phyloP scores from a whole-genome alignment of 2,329 filamentous ascomycete genomes.

The Diaporthe ilicicola region DNA sequence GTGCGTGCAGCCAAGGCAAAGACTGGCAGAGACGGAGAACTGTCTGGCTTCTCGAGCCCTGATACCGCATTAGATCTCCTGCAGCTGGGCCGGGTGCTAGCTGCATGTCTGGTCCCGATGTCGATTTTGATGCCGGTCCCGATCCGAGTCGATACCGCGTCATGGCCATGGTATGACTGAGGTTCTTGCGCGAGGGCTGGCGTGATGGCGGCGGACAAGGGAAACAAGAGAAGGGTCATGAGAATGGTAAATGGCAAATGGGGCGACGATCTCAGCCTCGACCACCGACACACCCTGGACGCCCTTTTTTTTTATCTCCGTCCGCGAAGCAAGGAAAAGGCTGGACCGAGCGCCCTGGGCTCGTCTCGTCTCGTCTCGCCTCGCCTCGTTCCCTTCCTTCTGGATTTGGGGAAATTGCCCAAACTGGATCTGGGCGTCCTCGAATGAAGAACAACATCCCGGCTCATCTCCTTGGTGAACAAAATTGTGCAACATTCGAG shows the following conservation, averaged over 20 bases:
- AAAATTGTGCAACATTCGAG: conserved; percentile 4
- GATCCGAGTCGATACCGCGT: neutral
- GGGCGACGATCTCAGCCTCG: conserved; percentile 23
- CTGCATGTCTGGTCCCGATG: conserved; percentile 11
- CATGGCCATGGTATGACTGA: neutral
- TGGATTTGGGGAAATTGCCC: conserved; percentile 24
- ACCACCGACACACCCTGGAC: conserved; percentile 14
- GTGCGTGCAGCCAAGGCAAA: conserved; percentile 22
- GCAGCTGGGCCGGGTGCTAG: conserved; percentile 20
- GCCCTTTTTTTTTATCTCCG: conserved; percentile 20
- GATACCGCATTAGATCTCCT: conserved; percentile 24
- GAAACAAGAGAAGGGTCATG: neutral
- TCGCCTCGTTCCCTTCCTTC: conserved; percentile 22
- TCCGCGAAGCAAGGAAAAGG: conserved; percentile 24
- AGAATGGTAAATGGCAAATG: neutral
- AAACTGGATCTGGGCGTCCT: conserved; percentile 16
- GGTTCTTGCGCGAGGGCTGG: neutral
- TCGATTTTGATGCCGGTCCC: conserved; percentile 9
- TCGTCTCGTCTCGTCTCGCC: conserved; percentile 5
- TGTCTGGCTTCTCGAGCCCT: neutral
- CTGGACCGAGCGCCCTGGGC: conserved; percentile 27
- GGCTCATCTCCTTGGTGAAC: conserved; percentile 11
- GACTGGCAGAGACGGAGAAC: conserved; percentile 13
- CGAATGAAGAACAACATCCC: conserved; percentile 24
- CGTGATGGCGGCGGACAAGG: neutral